Conservation (phyloP, 2,329 filamentous ascomycete genomes). For the Sordariomycetes sp. region DNA sequence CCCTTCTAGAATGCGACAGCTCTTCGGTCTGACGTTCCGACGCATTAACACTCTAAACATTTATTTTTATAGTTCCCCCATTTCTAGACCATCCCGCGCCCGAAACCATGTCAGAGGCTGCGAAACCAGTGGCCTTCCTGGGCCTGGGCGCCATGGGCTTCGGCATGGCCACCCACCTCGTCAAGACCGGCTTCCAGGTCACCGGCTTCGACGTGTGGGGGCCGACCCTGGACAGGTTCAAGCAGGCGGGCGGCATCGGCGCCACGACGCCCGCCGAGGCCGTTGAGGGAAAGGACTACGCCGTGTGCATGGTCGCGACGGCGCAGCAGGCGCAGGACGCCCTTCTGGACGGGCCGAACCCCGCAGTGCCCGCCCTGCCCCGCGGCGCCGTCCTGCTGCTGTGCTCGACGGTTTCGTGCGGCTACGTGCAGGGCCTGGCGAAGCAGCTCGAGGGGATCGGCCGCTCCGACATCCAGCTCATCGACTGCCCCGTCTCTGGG, state of each 20-base stretch:
- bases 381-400: conserved; percentile 51
- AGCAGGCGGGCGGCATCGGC: conserved; percentile 47
- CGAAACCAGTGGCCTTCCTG: conserved; percentile 48
- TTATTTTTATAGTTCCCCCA: too few species aligned
- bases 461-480: conserved; percentile 42
- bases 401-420: conserved; percentile 60
- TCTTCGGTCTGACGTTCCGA: too few species aligned
- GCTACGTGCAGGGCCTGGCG: conserved; percentile 51
- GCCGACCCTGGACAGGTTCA: conserved; percentile 56
- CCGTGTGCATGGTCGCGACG: conserved; percentile 68
- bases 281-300: conserved; percentile 46
- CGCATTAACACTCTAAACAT: too few species aligned
- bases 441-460: conserved; percentile 42
- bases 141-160: conserved; percentile 76
- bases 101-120: conserved; percentile 15
- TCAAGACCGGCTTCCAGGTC: conserved; percentile 55
- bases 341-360: conserved; percentile 46
- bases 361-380: conserved; percentile 38
- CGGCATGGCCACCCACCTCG: conserved; percentile 67
- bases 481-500: conserved; percentile 26
- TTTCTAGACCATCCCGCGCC: background rate
- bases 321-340: conserved; percentile 57
- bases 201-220: conserved; percentile 63
- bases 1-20: too few species aligned
- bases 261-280: conserved; percentile 51